Conservation (phyloP, 306 rosid genomes). For the Dalbergia oliveri region DNA sequence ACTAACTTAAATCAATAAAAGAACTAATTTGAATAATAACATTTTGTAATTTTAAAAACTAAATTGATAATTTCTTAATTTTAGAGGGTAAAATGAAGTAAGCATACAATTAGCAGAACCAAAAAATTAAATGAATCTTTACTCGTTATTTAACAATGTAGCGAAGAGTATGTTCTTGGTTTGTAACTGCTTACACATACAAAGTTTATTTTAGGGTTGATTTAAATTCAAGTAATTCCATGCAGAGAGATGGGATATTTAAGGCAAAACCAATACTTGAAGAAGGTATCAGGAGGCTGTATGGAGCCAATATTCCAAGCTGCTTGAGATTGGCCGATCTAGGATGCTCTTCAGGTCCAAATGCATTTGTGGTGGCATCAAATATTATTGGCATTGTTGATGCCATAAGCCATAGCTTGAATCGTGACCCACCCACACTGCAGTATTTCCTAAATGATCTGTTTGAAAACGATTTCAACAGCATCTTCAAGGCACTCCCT, state of each 20-base stretch:
- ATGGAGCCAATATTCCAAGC: not conserved
- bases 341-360: slow-evolving; percentile 58
- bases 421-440: not conserved
- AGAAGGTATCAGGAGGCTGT: slow-evolving; percentile 23
- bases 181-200: too few species aligned
- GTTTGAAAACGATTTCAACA: slow-evolving; percentile 45
- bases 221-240: not conserved
- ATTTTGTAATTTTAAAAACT: too few species aligned
- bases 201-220: too few species aligned
- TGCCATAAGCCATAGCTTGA: not conserved
- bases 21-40: too few species aligned
- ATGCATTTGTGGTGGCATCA: slow-evolving; percentile 30
- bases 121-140: too few species aligned
- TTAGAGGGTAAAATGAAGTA: too few species aligned
- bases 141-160: too few species aligned
- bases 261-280: slow-evolving; percentile 23
- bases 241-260: not conserved
- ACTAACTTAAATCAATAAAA: too few species aligned
- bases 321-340: slow-evolving; percentile 55
- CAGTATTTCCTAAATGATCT: slow-evolving; percentile 46
- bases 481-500: slow-evolving; percentile 52
- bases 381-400: slow-evolving; percentile 14
- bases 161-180: too few species aligned
- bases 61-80: too few species aligned
- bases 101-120: too few species aligned